Conservation (phyloP, 495 filamentous ascomycete genomes). For the Aspergillus nidulans region DNA sequence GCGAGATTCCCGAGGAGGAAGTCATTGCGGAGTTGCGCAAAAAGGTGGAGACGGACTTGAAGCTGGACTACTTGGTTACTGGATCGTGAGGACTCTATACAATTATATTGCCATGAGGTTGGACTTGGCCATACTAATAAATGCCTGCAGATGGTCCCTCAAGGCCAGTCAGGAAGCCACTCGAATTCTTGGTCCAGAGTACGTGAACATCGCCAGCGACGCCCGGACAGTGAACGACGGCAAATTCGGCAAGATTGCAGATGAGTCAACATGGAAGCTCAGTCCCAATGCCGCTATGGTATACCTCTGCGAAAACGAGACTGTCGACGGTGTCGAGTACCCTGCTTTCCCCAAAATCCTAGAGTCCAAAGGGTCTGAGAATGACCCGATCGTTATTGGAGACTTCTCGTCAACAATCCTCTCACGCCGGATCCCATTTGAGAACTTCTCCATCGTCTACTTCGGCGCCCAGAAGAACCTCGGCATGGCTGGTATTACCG, state of each 20-base stretch:
- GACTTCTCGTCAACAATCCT: slow-evolving; percentile 79
- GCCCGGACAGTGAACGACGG: slow-evolving; percentile 64
- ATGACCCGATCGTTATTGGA: slow-evolving; percentile 65
- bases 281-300: slow-evolving; percentile 69
- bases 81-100: slow-evolving; percentile 45
- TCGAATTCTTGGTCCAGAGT: slow-evolving; percentile 66
- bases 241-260: slow-evolving; percentile 85
- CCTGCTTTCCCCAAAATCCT: slow-evolving; percentile 65
- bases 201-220: slow-evolving; percentile 76
- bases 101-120: not conserved
- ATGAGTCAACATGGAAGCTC: slow-evolving; percentile 70
- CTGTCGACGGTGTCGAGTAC: slow-evolving; percentile 86
- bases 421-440: slow-evolving; percentile 60
- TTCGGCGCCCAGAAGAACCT: slow-evolving; percentile 73
- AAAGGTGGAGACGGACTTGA: slow-evolving; percentile 61
- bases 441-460: slow-evolving; percentile 56
- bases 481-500: slow-evolving; percentile 78
- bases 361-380: slow-evolving; percentile 46
- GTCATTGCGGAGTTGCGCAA: slow-evolving; percentile 56
- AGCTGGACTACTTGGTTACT: slow-evolving; percentile 86
- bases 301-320: slow-evolving; percentile 91
- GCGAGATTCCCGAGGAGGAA: slow-evolving; percentile 41
- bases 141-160: slow-evolving; percentile 61
- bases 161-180: slow-evolving; percentile 87
- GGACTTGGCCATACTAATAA: slow-evolving; percentile 6